Conservation (phyloP, 805 yeast species). For the Cyberlindnera maclurae region DNA sequence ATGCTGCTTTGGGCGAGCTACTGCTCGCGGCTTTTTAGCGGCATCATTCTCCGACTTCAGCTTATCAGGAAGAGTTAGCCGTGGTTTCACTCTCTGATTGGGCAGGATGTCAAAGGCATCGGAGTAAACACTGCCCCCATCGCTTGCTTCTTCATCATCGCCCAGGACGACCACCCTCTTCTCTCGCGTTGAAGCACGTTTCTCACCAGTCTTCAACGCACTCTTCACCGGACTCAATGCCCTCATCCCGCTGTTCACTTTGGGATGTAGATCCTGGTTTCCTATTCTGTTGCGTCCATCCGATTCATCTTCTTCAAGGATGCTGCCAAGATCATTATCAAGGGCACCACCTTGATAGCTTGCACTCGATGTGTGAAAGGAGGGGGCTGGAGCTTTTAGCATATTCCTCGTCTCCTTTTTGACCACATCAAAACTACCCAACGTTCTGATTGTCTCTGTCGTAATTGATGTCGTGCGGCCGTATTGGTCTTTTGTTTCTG, state of each 20-base stretch:
- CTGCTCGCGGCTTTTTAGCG: background rate
- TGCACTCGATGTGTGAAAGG: slow-evolving; percentile 11
- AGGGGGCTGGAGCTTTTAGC: slow-evolving; percentile 20
- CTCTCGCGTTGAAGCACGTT: slow-evolving; percentile 1
- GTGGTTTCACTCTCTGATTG: background rate
- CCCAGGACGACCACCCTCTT: slow-evolving; percentile 9
- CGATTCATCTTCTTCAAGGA: slow-evolving; percentile 23
- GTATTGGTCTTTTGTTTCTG: slow-evolving; percentile 40
- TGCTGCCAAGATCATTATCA: slow-evolving; percentile 24
- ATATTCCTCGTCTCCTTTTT: slow-evolving; percentile 37
- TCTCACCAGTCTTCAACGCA: slow-evolving; percentile 9
- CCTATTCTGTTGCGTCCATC: background rate
- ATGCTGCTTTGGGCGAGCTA: background rate
- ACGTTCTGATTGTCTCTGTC: slow-evolving; percentile 41
- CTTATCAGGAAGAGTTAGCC: background rate
- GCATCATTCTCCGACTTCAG: background rate
- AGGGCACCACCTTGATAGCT: slow-evolving; percentile 20
- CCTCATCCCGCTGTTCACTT: too few relatives aligned
- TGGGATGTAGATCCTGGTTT: too few relatives aligned
- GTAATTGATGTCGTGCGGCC: slow-evolving; percentile 53
- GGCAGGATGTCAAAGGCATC: slow-evolving; percentile 19
- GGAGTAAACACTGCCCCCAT: slow-evolving; percentile 21
- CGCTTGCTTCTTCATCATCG: slow-evolving; percentile 12
- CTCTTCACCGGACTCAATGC: slow-evolving; percentile 11
- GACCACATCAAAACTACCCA: slow-evolving; percentile 42